These are phyloP conservation scores for Coemansia sp. DNA, from an alignment of 192 early-diverging fungal genomes.

Conservation along the genomic window DNA sequence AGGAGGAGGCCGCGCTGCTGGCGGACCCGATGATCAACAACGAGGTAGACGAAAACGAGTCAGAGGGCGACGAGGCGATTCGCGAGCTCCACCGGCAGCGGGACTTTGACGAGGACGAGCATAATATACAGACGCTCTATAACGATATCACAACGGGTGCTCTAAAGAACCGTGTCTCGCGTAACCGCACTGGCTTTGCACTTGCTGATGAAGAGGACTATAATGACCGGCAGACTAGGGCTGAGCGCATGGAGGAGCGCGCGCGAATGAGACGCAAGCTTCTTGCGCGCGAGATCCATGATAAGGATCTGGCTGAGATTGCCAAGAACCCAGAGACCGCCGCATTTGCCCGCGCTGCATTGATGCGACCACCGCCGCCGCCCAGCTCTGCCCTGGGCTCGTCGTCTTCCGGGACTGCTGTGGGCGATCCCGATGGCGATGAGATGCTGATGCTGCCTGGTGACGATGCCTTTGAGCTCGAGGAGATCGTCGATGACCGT, in stretches of 20 bases:
- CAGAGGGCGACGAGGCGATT: slow-evolving; percentile 30
- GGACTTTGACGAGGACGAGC: slow-evolving; percentile 43
- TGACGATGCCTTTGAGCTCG: slow-evolving; percentile 25
- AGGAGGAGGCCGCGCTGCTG: slow-evolving; percentile 35
- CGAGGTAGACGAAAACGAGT: slow-evolving; percentile 14
- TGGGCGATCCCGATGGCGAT: slow-evolving; percentile 11
- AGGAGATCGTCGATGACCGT: slow-evolving; percentile 36
- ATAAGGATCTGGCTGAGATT: slow-evolving; percentile 39
- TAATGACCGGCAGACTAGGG: slow-evolving; percentile 43
- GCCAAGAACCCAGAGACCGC: slow-evolving; percentile 56
- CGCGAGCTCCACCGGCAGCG: slow-evolving; percentile 43
- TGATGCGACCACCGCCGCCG: slow-evolving; percentile 40
- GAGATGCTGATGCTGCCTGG: slow-evolving; percentile 14
- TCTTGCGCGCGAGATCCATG: slow-evolving; percentile 41
- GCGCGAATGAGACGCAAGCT: slow-evolving; percentile 16
- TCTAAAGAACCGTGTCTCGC: slow-evolving; percentile 14
- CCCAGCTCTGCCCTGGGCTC: too few species aligned
- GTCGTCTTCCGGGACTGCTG: neutral
- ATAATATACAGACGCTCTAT: slow-evolving; percentile 35
- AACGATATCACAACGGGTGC: slow-evolving; percentile 46
- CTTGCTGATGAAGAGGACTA: slow-evolving; percentile 48
- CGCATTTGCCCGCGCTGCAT: slow-evolving; percentile 54
- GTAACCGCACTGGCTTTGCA: slow-evolving; percentile 10
- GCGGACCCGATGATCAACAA: slow-evolving; percentile 53
- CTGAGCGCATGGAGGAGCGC: slow-evolving; percentile 52